Percentiles rank a stretch among this genome's conserved stretches.
phyloP scores from a whole-genome alignment of 1,284 basidiomycete genomes.

The Ustilago xerochloae region DNA sequence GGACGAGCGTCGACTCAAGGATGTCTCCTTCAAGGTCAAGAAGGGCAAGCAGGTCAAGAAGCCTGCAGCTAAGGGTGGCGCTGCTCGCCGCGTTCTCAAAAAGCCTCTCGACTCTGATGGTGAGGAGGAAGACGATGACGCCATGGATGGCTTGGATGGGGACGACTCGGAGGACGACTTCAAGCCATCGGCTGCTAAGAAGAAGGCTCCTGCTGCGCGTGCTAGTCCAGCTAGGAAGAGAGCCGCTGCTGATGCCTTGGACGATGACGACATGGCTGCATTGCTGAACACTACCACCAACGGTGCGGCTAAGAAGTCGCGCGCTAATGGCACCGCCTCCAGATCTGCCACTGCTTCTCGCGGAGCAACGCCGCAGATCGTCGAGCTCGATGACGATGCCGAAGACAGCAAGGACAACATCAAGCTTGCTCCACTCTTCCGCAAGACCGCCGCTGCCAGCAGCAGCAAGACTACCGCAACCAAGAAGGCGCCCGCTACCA shows the following conservation, averaged over 20 bases:
- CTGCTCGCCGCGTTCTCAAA: slow-evolving; percentile 72
- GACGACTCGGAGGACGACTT: slow-evolving; percentile 59
- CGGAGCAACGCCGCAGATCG: slow-evolving; percentile 37
- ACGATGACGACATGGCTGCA: slow-evolving; percentile 43
- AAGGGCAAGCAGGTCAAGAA: slow-evolving; percentile 76
- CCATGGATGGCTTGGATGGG: slow-evolving; percentile 20
- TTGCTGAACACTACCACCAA: slow-evolving; percentile 25
- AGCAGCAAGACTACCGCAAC: slow-evolving; percentile 17
- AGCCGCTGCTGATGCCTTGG: slow-evolving; percentile 37
- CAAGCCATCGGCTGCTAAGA: slow-evolving; percentile 43
- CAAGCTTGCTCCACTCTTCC: slow-evolving; percentile 40
- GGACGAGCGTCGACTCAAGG: slow-evolving; percentile 74
- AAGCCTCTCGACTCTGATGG: slow-evolving; percentile 71
- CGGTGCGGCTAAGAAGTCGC: slow-evolving; percentile 28
- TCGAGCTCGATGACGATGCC: slow-evolving; percentile 17
- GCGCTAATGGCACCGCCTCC: slow-evolving; percentile 16
- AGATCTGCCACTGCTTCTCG: slow-evolving; percentile 29
- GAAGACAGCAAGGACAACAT: slow-evolving; percentile 18
- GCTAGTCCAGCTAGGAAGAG: slow-evolving; percentile 32
- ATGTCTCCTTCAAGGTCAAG: slow-evolving; percentile 69
- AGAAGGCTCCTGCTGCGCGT: slow-evolving; percentile 30
- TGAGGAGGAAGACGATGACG: slow-evolving; percentile 69
- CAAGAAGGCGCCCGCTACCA: slow-evolving; percentile 21
- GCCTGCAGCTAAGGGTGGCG: slow-evolving; percentile 71
- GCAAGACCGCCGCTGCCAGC: slow-evolving; percentile 16